Percentiles rank a stretch among this genome's conserved stretches.
Evolutionary conservation across 371 early-diverging fungal genomes (phyloP).

Genomic region (Blakeslea trispora): DNA sequence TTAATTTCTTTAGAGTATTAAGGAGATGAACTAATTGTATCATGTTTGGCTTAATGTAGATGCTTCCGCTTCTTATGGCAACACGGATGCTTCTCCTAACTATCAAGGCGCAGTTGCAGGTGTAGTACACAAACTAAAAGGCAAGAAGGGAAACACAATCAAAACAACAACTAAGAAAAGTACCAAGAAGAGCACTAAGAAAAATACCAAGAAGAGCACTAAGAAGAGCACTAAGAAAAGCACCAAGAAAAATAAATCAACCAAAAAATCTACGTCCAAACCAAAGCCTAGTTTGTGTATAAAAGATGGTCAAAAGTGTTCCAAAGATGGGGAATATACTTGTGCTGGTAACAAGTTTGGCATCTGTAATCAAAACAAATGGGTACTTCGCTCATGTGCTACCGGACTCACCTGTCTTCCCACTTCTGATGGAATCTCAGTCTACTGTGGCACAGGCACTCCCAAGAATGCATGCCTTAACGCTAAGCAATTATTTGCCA

Average conservation of each 20-base stretch:
- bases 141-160: background rate
- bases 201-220: slow-evolving; percentile 1
- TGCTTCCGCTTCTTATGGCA: slow-evolving; percentile 43
- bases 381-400: slow-evolving; percentile 30
- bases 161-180: background rate
- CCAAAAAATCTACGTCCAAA: slow-evolving; percentile 2
- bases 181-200: background rate
- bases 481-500: too few species aligned
- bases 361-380: slow-evolving; percentile 30
- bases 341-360: slow-evolving; percentile 28
- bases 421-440: slow-evolving; percentile 33
- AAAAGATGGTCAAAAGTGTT: slow-evolving; percentile 17
- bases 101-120: slow-evolving; percentile 33
- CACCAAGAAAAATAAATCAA: background rate
- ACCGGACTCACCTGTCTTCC: slow-evolving; percentile 30
- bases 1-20: background rate
- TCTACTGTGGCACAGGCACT: slow-evolving; percentile 35
- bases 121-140: slow-evolving; percentile 24
- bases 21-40: background rate
- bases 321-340: slow-evolving; percentile 11
- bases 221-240: background rate
- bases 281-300: slow-evolving; percentile 3
- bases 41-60: slow-evolving; percentile 13
- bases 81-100: slow-evolving; percentile 28
- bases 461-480: slow-evolving; percentile 1